These are phyloP conservation scores for Ganoderma leucocontextum DNA, from an alignment of 1,284 basidiomycete genomes.

Conservation along the genomic window DNA sequence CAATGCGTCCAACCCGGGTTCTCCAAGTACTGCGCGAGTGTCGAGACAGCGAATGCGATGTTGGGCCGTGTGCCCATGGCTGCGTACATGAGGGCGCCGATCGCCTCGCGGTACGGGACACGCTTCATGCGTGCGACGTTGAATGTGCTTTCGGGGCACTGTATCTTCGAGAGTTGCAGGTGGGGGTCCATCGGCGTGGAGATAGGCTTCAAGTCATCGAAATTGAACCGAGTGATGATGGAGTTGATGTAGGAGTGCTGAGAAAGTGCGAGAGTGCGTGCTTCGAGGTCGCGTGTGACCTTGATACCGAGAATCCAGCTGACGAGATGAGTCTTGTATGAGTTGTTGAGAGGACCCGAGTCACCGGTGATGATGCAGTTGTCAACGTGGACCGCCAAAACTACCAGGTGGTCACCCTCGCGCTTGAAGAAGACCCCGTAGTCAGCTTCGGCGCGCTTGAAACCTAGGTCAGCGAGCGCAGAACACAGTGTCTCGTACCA, in stretches of 20 bases:
- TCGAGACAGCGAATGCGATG: conserved; percentile 18
- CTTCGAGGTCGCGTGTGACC: no score
- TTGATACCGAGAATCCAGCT: no score
- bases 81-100: conserved; percentile 25
- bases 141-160: conserved; percentile 20
- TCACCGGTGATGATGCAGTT: conserved; percentile 38
- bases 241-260: no score
- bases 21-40: conserved; percentile 15
- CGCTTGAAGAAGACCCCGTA: conserved; percentile 31
- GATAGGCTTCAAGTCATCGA: no score
- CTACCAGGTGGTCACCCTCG: conserved; percentile 5
- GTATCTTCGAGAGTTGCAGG: neutral
- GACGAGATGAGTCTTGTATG: conserved; percentile 36
- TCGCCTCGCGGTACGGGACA: conserved; percentile 19
- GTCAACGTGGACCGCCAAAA: conserved; percentile 32
- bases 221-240: no score
- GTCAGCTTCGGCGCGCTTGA: conserved; percentile 30
- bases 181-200: no score
- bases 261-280: no score
- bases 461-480: conserved; percentile 28
- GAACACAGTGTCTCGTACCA: no score
- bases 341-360: conserved; percentile 25
- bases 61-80: conserved; percentile 24
- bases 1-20: neutral
- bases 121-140: conserved; percentile 16